A percentile compares a stretch with the other conserved stretches of the same genome.
phyloP scores from a whole-genome alignment of 495 filamentous ascomycete genomes.

The Aspergillus carlsbadensis region DNA sequence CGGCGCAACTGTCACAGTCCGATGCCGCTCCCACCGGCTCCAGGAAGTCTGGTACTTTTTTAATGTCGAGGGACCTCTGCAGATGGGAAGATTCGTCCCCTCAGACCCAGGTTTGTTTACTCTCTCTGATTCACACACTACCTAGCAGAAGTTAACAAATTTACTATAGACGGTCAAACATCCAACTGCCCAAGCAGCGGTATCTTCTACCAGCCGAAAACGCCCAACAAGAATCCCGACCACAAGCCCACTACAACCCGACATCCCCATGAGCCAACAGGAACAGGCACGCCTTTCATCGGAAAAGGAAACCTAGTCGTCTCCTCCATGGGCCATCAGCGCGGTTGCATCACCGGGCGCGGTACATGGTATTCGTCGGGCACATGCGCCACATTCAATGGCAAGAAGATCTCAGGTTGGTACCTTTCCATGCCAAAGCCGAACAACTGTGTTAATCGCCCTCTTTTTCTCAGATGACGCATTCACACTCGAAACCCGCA shows the following conservation, averaged over 20 bases:
- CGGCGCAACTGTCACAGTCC: slow-evolving; percentile 66
- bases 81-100: slow-evolving; percentile 72
- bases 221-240: slow-evolving; percentile 24
- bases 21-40: slow-evolving; percentile 59
- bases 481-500: slow-evolving; percentile 61
- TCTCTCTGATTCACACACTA: background rate
- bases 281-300: slow-evolving; percentile 46
- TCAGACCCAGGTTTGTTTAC: slow-evolving; percentile 51
- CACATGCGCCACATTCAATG: slow-evolving; percentile 68
- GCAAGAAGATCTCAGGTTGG: slow-evolving; percentile 46
- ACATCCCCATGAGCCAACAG: slow-evolving; percentile 37
- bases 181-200: slow-evolving; percentile 61
- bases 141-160: background rate
- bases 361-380: slow-evolving; percentile 70
- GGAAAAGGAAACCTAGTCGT: slow-evolving; percentile 63
- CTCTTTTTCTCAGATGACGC: slow-evolving; percentile 35
- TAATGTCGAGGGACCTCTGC: slow-evolving; percentile 73
- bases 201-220: slow-evolving; percentile 69
- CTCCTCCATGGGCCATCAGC: slow-evolving; percentile 43
- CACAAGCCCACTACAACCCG: slow-evolving; percentile 38
- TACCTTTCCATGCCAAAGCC: no score
- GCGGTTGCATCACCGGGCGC: slow-evolving; percentile 68
- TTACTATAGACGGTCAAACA: slow-evolving; percentile 51
- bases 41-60: slow-evolving; percentile 87
- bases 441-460: slow-evolving; percentile 1